A percentile compares a stretch with the other conserved stretches of the same genome.
These are phyloP conservation scores for Xylaria sp. DNA, from an alignment of 2,329 filamentous ascomycete species.

Conservation along the genomic window DNA sequence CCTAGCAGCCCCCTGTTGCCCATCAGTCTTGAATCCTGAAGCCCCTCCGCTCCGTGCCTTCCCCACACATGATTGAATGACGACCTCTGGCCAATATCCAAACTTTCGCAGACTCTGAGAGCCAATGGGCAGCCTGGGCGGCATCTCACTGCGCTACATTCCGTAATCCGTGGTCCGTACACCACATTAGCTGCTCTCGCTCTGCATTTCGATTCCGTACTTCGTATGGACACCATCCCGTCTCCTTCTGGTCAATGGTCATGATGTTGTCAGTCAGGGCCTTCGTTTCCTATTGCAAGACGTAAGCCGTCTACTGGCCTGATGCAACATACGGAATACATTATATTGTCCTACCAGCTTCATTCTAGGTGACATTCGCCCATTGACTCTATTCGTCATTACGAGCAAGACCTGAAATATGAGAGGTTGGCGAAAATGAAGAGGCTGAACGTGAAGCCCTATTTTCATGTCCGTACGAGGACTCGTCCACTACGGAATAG, in stretches of 20 bases:
- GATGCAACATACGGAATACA: too few relatives aligned
- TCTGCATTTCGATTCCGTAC: too few relatives aligned
- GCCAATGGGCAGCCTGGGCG: slow-evolving; percentile 21
- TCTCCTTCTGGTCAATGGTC: too few relatives aligned
- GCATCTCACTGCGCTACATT: slow-evolving; percentile 11
- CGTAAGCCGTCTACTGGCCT: neutral
- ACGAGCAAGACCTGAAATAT: neutral
- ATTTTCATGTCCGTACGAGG: neutral
- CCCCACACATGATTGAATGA: slow-evolving; percentile 20
- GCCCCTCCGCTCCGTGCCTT: neutral
- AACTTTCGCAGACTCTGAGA: slow-evolving; percentile 16
- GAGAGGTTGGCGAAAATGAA: neutral
- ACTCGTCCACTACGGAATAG: too few relatives aligned
- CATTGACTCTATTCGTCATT: neutral
- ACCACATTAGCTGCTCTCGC: slow-evolving; percentile 18
- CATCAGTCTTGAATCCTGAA: neutral
- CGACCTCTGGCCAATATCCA: slow-evolving; percentile 27
- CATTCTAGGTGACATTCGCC: neutral
- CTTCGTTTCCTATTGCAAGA: slow-evolving; percentile 10
- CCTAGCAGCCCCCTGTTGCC: slow-evolving; percentile 5
- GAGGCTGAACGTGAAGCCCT: slow-evolving; percentile 24
- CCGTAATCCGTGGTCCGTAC: neutral
- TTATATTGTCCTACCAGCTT: too few relatives aligned
- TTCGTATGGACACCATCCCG: too few relatives aligned
- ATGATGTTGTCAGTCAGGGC: too few relatives aligned